Base-by-base conservation (phyloP, 768 basidiomycete genomes). In the Leccinum boreale region DNA sequence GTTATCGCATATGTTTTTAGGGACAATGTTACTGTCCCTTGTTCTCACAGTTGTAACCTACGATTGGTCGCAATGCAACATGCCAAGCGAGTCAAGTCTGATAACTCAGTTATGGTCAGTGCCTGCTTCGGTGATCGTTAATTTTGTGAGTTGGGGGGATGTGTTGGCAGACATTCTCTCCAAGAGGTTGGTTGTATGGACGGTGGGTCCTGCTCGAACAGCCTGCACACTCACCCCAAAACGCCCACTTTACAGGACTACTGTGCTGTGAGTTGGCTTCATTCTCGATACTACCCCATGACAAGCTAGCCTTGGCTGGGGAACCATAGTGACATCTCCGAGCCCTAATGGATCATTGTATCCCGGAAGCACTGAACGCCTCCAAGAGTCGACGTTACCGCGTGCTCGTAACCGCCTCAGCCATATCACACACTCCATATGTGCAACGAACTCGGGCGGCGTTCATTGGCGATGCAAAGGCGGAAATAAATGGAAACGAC, bases 1-100 rank as follows among this genome's bases (percentile, higher is more conserved):
- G 91, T 69, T 94, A 94, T 78, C 89, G 92, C 60, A 91, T 94
- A 71, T 92, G 91, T 76, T 93, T 91, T 75, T 91, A 78, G 74
- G 31, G 52, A 52, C 45, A 44, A 11, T 21, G 28, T 29, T 51
- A 42, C 19, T 54, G 44, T 48, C 21, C 19, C 52, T 47, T 47
- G 26, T 42, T 58, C 52, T 57, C 45, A 45, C 44, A 53, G 61
- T 55, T 47, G 52, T 67, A 63, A 47, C 61, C 48, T 55, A 49
- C 17, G 24, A 57, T 19, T 44, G 42, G 42, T 44, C n/a, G 19
- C n/a, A 44, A 19, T 42, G 42, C 42, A 42, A 42, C 42, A 46
- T 47, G 15, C 14, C 50, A 60, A 58, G 58, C 50, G 55, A 49
- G 56, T 50, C 55, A 21, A 47, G 48, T 55, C 42, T 50, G 19